A percentile compares a stretch with the other conserved stretches of the same genome.
Conservation (phyloP, 129 eudicot species). For the Tanacetum coccineum region DNA sequence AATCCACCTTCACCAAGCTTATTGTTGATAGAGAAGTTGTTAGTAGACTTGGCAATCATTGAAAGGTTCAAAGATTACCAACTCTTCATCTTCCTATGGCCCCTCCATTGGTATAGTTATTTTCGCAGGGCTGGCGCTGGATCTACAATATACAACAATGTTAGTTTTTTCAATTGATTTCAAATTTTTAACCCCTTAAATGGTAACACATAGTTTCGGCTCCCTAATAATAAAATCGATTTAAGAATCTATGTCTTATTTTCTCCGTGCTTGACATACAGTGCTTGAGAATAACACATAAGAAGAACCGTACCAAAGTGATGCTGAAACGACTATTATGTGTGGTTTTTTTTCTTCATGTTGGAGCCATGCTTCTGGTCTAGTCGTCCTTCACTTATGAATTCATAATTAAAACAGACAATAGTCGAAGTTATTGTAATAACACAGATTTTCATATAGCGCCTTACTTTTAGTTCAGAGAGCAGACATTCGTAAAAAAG, state of each 20-base stretch:
- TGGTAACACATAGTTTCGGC: too few species aligned
- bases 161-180: too few species aligned
- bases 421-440: too few species aligned
- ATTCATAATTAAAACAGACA: too few species aligned
- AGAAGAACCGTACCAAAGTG: conserved; percentile 9
- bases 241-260: conserved; percentile 18
- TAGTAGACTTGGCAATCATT: conserved; percentile 17
- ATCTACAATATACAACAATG: conserved; percentile 8
- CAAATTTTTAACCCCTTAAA: too few species aligned
- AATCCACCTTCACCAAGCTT: conserved; percentile 30
- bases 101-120: too few species aligned
- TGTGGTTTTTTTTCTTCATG: conserved; percentile 13
- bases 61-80: conserved; percentile 21
- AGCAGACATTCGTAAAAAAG: conserved; percentile 42
- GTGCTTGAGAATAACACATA: conserved; percentile 23
- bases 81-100: conserved; percentile 4
- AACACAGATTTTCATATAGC: too few species aligned
- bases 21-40: conserved; percentile 15
- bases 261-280: conserved; percentile 17
- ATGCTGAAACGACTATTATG: background rate
- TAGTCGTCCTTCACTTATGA: too few species aligned
- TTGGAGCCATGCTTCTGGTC: background rate
- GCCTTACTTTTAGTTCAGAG: conserved; percentile 39
- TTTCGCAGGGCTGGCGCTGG: background rate
- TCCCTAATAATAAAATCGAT: too few species aligned